phyloP scores from a whole-genome alignment of 2,329 filamentous ascomycete species.

The Fusarium subtropicale region DNA sequence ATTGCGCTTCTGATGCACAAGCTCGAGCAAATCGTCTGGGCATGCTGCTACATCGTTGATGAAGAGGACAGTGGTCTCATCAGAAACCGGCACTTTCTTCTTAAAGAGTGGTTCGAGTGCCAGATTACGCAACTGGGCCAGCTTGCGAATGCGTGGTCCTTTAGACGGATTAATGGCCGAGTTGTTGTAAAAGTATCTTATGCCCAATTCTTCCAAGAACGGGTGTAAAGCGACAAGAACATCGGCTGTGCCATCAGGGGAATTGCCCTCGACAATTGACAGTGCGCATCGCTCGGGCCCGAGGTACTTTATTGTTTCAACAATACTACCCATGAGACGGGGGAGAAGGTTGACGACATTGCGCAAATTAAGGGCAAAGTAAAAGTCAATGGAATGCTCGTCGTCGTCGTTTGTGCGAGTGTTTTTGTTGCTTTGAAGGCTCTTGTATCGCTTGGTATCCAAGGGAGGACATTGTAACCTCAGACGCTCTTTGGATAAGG shows the following conservation, averaged over 20 bases:
- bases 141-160: conserved; percentile 58
- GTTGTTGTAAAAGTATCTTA: conserved; percentile 56
- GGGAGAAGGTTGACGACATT: conserved; percentile 60
- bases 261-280: conserved; percentile 68
- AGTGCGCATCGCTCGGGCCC: conserved; percentile 63
- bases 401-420: not conserved
- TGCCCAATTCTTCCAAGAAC: conserved; percentile 54
- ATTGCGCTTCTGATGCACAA: conserved; percentile 60
- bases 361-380: conserved; percentile 67
- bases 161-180: conserved; percentile 58
- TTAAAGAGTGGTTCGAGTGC: conserved; percentile 61
- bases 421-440: conserved; percentile 30
- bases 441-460: conserved; percentile 40
- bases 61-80: conserved; percentile 61
- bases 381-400: conserved; percentile 51
- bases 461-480: conserved; percentile 48
- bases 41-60: conserved; percentile 67
- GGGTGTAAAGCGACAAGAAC: conserved; percentile 58
- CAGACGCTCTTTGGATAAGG: conserved; percentile 40
- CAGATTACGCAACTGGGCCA: conserved; percentile 64
- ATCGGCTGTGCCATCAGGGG: conserved; percentile 65
- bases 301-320: conserved; percentile 63
- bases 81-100: conserved; percentile 41
- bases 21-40: conserved; percentile 67
- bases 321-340: conserved; percentile 62